phyloP scores from a whole-genome alignment of 306 rosid species.

The Castanea mollissima region DNA sequence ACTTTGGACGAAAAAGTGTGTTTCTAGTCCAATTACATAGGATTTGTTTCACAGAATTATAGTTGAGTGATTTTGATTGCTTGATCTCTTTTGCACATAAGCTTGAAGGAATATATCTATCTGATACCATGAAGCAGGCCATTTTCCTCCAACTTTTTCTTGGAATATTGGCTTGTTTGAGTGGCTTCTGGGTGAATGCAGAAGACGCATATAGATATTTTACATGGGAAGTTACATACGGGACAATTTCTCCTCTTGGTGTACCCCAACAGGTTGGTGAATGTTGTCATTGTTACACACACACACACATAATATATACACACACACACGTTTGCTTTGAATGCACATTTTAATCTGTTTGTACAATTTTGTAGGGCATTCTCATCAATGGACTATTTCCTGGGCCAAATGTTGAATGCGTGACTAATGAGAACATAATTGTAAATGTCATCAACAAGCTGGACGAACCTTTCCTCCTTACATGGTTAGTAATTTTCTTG shows the following conservation, averaged over 20 bases:
- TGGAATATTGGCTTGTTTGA: constrained; percentile 47
- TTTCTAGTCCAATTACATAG: neutral
- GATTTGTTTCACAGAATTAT: neutral
- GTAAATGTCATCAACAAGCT: constrained; percentile 66
- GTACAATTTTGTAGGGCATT: constrained; percentile 53
- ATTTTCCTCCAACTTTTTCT: constrained; percentile 28
- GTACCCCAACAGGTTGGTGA: constrained; percentile 57
- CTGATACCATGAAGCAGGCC: constrained; percentile 40
- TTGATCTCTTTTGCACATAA: neutral
- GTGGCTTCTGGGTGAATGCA: constrained; percentile 44
- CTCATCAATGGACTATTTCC: constrained; percentile 89
- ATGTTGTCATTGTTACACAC: neutral
- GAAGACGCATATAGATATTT: constrained; percentile 62
- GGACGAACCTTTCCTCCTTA: constrained; percentile 75
- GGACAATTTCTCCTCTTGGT: constrained; percentile 71
- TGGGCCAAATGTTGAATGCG: constrained; percentile 74
- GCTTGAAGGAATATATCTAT: neutral
- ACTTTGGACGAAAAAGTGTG: neutral
- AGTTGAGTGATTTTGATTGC: neutral
- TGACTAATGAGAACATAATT: constrained; percentile 73
- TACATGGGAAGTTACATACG: constrained; percentile 64
- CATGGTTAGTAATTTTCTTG: constrained; percentile 56
- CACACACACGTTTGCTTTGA: neutral
- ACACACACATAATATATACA: neutral
- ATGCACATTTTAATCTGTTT: neutral